These are phyloP conservation scores for Erodium trifolium DNA, from an alignment of 441 rosid genomes.

Conservation along the genomic window DNA sequence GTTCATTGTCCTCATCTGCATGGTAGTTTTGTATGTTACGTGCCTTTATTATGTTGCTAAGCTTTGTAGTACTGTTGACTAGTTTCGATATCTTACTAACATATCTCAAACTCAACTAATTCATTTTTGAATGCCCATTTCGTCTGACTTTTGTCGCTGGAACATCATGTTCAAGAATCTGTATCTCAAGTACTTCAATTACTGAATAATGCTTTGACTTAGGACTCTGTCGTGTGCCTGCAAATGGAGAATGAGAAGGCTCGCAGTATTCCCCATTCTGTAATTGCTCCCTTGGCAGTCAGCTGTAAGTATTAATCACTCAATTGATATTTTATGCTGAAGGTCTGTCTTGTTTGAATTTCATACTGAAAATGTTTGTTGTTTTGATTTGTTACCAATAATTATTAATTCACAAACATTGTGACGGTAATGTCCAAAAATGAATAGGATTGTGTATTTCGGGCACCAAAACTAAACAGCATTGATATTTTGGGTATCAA, in stretches of 20 bases:
- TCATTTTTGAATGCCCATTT: not conserved
- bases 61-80: conserved; percentile 6
- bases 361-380: not conserved
- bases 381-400: not conserved
- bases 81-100: conserved; percentile 2
- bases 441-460: no score
- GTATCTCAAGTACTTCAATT: no score
- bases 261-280: conserved; percentile 56
- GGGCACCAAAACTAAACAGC: no score
- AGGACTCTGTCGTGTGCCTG: conserved; percentile 47
- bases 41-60: conserved; percentile 1
- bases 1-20: conserved; percentile 9
- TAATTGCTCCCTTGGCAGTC: conserved; percentile 65
- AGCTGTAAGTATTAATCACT: conserved; percentile 45
- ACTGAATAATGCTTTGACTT: conserved; percentile 3
- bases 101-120: conserved; percentile 2
- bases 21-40: not conserved
- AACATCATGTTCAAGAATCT: no score
- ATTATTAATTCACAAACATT: not conserved
- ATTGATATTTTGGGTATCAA: no score
- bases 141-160: no score
- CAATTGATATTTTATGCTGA: not conserved
- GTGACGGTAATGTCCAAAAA: not conserved
- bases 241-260: conserved; percentile 65
- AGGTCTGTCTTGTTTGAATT: not conserved